Evolutionary conservation across 805 yeast species (phyloP).

Genomic region (Hanseniaspora vineae): DNA sequence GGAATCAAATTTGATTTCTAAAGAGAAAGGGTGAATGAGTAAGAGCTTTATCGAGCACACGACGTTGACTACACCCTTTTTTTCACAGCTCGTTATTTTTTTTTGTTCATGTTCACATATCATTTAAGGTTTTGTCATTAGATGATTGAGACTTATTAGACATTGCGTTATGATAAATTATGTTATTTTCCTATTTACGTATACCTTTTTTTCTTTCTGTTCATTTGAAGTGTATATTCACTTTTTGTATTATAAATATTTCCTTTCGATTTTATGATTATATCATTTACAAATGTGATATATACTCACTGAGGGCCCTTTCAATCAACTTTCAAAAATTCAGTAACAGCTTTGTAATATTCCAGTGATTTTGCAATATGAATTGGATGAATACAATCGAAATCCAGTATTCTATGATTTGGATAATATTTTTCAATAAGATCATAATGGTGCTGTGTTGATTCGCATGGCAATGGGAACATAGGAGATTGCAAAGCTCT

Average conservation of each 20-base stretch:
- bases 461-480: conserved; percentile 11
- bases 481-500: conserved; percentile 31
- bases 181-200: no score
- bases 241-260: no score
- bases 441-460: no score
- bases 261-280: no score
- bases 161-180: no score
- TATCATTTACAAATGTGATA: no score
- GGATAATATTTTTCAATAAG: conserved; percentile 15
- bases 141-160: no score
- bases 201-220: not conserved
- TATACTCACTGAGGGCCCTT: no score
- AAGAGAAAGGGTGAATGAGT: no score
- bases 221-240: no score
- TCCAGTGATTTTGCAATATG: conserved; percentile 15
- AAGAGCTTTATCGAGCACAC: no score
- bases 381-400: conserved; percentile 20
- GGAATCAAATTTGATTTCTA: conserved; percentile 29
- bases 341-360: conserved; percentile 8
- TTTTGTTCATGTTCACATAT: not conserved
- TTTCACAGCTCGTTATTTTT: conserved; percentile 2
- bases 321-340: conserved; percentile 8
- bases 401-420: conserved; percentile 12
- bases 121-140: no score
- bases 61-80: not conserved